These are phyloP conservation scores for Calonectria hawksworthii DNA, from an alignment of 2,329 filamentous ascomycete species.

Conservation along the genomic window DNA sequence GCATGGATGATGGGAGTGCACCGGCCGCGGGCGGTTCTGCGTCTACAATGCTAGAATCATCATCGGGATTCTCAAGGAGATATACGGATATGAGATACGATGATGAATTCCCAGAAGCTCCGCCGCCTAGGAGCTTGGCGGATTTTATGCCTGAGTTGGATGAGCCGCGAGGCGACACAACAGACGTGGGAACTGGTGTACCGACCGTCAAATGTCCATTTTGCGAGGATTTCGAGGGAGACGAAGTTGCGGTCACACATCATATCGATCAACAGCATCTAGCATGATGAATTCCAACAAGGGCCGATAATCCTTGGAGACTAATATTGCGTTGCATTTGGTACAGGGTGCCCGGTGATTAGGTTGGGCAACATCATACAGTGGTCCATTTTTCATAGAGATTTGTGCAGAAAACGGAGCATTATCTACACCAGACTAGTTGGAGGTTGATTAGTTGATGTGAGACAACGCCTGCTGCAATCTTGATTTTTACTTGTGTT, in stretches of 20 bases:
- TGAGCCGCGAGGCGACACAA: slow-evolving; percentile 27
- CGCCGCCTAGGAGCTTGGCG: slow-evolving; percentile 57
- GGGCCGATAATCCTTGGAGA: background rate
- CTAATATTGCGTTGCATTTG: background rate
- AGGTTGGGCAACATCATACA: background rate
- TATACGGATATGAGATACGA: slow-evolving; percentile 54
- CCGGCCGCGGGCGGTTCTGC: slow-evolving; percentile 10
- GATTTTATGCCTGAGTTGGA: slow-evolving; percentile 62
- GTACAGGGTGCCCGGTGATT: background rate
- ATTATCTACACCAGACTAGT: background rate
- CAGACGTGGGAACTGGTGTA: slow-evolving; percentile 27
- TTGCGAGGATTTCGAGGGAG: slow-evolving; percentile 76
- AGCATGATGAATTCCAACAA: slow-evolving; percentile 29
- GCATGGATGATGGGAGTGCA: slow-evolving; percentile 57
- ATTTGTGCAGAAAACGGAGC: background rate
- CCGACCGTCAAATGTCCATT: slow-evolving; percentile 69
- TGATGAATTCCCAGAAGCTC: slow-evolving; percentile 53
- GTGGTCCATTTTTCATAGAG: background rate
- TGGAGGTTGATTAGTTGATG: background rate
- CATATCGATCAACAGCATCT: slow-evolving; percentile 67
- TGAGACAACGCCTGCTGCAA: background rate
- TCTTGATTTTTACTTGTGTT: background rate
- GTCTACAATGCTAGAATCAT: background rate
- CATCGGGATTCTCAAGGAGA: slow-evolving; percentile 47
- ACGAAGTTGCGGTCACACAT: slow-evolving; percentile 76